Evolutionary conservation across 768 basidiomycete species (phyloP).

Genomic region (Russula sp.): DNA sequence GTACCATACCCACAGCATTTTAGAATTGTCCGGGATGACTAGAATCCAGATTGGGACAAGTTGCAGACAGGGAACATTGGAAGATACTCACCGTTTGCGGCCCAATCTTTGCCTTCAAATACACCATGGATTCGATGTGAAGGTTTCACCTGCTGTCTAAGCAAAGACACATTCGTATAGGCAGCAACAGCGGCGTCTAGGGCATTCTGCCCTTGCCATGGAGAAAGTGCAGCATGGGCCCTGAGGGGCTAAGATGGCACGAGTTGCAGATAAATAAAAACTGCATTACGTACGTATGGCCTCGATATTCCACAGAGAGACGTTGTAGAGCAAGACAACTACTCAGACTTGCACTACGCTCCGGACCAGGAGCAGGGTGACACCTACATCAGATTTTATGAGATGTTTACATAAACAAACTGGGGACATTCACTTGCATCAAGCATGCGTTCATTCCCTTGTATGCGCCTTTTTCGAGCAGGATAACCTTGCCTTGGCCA

Average conservation of each 20-base stretch:
- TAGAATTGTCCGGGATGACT: conserved; percentile 85
- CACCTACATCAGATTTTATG: conserved; percentile 48
- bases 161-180: conserved; percentile 72
- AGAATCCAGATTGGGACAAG: background rate
- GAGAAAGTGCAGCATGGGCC: conserved; percentile 74
- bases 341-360: conserved; percentile 61
- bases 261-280: background rate
- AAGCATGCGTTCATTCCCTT: conserved; percentile 73
- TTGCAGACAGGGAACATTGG: background rate
- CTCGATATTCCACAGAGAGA: conserved; percentile 61
- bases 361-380: conserved; percentile 77
- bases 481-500: conserved; percentile 64
- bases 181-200: conserved; percentile 85
- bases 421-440: conserved; percentile 47
- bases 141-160: conserved; percentile 80
- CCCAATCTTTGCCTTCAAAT: conserved; percentile 73
- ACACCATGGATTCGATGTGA: conserved; percentile 78
- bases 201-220: conserved; percentile 83
- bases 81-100: conserved; percentile 55
- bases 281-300: conserved; percentile 57
- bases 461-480: conserved; percentile 73
- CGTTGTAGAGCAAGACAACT: conserved; percentile 61
- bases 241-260: conserved; percentile 38
- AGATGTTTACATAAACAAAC: background rate
- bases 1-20: conserved; percentile 51